phyloP scores from a whole-genome alignment of 179 eudicot species.

The Sideroxylon spinosum region DNA sequence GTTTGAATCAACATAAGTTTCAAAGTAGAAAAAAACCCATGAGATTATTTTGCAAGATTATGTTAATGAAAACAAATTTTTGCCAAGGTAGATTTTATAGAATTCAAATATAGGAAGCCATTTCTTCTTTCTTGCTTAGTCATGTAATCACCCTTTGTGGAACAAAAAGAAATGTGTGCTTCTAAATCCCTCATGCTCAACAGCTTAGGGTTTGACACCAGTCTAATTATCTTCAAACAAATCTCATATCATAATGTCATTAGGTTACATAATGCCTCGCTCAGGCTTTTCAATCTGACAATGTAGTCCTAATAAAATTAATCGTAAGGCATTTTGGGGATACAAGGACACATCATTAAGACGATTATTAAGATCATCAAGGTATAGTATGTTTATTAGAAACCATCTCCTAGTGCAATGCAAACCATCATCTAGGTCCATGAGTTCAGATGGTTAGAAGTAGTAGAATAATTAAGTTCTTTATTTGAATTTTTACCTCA shows the following conservation, averaged over 20 bases:
- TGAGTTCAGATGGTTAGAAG: slow-evolving; percentile 11
- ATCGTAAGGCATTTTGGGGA: neutral
- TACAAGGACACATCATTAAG: slow-evolving; percentile 89
- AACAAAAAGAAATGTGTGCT: neutral
- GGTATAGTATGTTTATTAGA: slow-evolving; percentile 79
- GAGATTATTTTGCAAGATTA: neutral
- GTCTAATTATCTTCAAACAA: neutral
- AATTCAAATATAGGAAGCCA: slow-evolving; percentile 1
- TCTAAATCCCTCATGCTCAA: neutral
- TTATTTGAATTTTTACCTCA: slow-evolving; percentile 54
- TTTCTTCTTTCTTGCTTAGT: slow-evolving; percentile 1
- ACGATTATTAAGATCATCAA: slow-evolving; percentile 68
- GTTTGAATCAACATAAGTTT: slow-evolving; percentile 2
- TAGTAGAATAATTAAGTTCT: slow-evolving; percentile 11
- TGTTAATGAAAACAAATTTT: slow-evolving; percentile 35
- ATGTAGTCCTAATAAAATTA: neutral
- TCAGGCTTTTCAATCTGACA: neutral
- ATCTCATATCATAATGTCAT: neutral
- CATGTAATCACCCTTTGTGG: neutral
- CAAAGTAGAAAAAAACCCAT: no score
- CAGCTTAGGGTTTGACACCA: neutral
- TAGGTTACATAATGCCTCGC: neutral
- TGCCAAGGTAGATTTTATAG: slow-evolving; percentile 2
- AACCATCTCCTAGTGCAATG: slow-evolving; percentile 76
- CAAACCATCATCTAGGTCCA: slow-evolving; percentile 21